Evolutionary conservation across 1,284 basidiomycete species (phyloP), one percentile per base, ranked within the genome.

Genomic region (Melampsora larici-populina): DNA sequence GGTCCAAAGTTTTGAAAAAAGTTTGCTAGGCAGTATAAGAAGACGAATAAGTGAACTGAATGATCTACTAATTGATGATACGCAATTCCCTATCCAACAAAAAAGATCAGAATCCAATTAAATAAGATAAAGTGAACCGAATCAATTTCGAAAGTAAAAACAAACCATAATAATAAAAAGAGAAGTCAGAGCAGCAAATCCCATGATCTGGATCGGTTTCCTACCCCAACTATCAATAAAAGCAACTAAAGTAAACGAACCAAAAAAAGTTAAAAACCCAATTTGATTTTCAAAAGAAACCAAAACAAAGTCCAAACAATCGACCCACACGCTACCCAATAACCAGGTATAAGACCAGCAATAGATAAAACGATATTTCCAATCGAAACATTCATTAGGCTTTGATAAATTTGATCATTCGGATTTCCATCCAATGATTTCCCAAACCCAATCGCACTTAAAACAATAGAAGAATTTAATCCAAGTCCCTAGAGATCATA

Each of bases 121-220:
- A 86, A 85, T 78, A 85, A 88, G 80, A 94, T 87, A 82, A 87
- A 87, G 89, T 92, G 4, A 86, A 90, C 84, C 92, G 91, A 79
- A 90, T 90, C 89, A 83, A 80, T n/a, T n/a, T n/a, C n/a, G 64
- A 79, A 79, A 71, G 79, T 70, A 81, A 51, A 67, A 78, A 83
- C 82, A 79, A 82, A 88, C 88, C 86, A 90, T 87, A 80, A 87
- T 84, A 79, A 88, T 79, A 84, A 91, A 90, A 58, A 90, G 84
- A 70, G 89, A 85, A 21, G 90, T 90, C 79, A 93, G 88, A 26
- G 90, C 71, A 79, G 82, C 85, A 86, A 92, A 93, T 58, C 91
- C 91, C 89, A 91, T 89, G 75, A 92, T 85, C 84, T 92, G 90
- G 78, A 91, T 90, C 31, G 89, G 89, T 84, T 89, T 91, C 81